Conservation (phyloP, 2,329 filamentous ascomycete species). For the Chrysoporthe deuterocubensis region DNA sequence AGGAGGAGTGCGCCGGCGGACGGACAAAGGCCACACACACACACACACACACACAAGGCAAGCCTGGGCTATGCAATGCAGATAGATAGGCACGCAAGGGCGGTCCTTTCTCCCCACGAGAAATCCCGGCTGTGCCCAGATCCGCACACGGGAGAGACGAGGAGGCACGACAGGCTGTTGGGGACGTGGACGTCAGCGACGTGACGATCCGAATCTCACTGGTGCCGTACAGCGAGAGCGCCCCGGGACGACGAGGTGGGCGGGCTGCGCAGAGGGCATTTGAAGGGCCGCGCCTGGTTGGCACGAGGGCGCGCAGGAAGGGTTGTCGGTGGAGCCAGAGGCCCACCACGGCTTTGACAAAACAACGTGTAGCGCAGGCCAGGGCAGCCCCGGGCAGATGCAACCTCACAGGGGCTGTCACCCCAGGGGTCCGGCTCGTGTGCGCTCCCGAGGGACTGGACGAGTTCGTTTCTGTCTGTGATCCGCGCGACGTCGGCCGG, state of each 20-base stretch:
- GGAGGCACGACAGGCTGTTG: conserved; percentile 11
- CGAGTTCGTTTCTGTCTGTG: neutral
- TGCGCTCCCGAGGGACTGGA: neutral
- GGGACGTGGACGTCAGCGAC: conserved; percentile 1
- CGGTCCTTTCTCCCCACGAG: neutral
- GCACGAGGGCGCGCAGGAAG: neutral
- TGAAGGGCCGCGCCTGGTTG: neutral
- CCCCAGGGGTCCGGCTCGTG: neutral
- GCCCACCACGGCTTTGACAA: conserved; percentile 1
- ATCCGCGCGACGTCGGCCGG: neutral
- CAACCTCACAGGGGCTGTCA: conserved; percentile 2
- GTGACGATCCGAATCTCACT: conserved; percentile 28
- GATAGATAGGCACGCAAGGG: neutral
- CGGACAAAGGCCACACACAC: neutral
- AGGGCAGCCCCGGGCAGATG: neutral
- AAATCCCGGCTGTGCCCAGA: conserved; percentile 6
- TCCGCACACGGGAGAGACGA: conserved; percentile 12
- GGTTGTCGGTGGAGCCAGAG: neutral
- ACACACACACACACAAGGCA: too few relatives aligned
- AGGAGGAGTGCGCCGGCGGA: neutral
- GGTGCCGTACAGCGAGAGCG: conserved; percentile 8
- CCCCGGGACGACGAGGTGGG: conserved; percentile 11
- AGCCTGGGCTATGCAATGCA: neutral
- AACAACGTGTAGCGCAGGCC: neutral
- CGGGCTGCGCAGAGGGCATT: conserved; percentile 1